Percentiles rank a stretch among this genome's conserved stretches.
Evolutionary conservation across 306 rosid species (phyloP).

Genomic region (Malus sieversii): DNA sequence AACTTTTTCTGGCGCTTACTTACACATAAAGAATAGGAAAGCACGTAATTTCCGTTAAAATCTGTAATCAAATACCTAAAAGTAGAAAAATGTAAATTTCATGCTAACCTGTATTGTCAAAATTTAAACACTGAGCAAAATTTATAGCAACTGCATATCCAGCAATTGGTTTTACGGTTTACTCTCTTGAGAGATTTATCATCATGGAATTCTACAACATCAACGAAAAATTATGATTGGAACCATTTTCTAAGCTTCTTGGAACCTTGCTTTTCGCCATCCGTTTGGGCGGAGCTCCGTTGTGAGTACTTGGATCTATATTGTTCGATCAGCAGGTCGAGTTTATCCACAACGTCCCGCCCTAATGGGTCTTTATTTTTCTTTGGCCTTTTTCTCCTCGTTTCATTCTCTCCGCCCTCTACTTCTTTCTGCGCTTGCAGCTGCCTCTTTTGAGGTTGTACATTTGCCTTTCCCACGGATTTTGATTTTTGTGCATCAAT

Average conservation of each 20-base stretch:
- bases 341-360: conserved; percentile 61
- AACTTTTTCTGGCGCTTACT: too few species aligned
- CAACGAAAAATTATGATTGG: conserved; percentile 29
- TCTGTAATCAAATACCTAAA: too few species aligned
- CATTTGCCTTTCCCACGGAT: conserved; percentile 18
- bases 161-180: neutral
- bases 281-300: conserved; percentile 32
- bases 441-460: conserved; percentile 46
- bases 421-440: conserved; percentile 26
- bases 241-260: conserved; percentile 78
- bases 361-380: conserved; percentile 65
- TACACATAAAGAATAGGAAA: too few species aligned
- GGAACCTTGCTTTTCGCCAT: conserved; percentile 43
- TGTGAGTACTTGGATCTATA: conserved; percentile 65
- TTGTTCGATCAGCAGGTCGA: conserved; percentile 83
- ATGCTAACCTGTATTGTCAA: neutral
- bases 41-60: too few species aligned
- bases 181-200: neutral
- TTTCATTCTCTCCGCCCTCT: conserved; percentile 26
- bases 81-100: neutral
- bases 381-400: conserved; percentile 36
- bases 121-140: neutral
- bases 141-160: neutral
- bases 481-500: conserved; percentile 10
- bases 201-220: neutral